Evolutionary conservation across 441 rosid genomes (phyloP), one percentile per base, ranked within the genome.

Genomic region (Mallotus japonicus): DNA sequence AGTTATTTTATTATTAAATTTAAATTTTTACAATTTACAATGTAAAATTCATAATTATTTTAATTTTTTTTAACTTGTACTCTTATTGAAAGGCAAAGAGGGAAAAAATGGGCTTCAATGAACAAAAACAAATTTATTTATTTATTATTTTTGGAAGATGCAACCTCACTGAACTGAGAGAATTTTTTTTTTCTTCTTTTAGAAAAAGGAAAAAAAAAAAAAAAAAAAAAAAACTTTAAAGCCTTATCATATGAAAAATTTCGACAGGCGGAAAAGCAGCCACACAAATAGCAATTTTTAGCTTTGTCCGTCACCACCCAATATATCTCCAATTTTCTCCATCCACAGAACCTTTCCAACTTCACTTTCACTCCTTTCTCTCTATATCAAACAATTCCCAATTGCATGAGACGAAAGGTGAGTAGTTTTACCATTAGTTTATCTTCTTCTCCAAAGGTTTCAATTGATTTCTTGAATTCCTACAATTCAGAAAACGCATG

Each of bases 171-270:
- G 32, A 1, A 28, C 6, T 37, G 0, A 37, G 5, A 37, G 40
- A 37, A 28, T 0, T 28, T 37, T 37, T 37, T 37, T 6, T 37
- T 37, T 34, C 3, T 37, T 37, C 40, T 37, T 6, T 15, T 3
- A 8, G 17, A 68, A 54, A 4, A 22, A 50, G 42, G 49, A 16
- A 56, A 20, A n/a, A 28, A 50, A 10, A 74, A 68, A 54, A 5
- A 46, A 16, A 56, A 20, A n/a, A 28, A 50, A 10, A 74, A 68
- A 54, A 5, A 46, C 15, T 14, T 62, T 40, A 14, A 51, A 60
- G 72, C 69, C 78, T 75, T 75, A 75, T 75, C 78, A 49, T 40
- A 12, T 51, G 40, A 49, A 28, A 62, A 22, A 62, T 37, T 53
- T 61, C 53, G 63, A 68, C 69, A 42, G 73, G 69, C 47, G 10